Evolutionary conservation across 2,329 filamentous ascomycete species (phyloP).

Genomic region (Paecilomyces variotii): DNA sequence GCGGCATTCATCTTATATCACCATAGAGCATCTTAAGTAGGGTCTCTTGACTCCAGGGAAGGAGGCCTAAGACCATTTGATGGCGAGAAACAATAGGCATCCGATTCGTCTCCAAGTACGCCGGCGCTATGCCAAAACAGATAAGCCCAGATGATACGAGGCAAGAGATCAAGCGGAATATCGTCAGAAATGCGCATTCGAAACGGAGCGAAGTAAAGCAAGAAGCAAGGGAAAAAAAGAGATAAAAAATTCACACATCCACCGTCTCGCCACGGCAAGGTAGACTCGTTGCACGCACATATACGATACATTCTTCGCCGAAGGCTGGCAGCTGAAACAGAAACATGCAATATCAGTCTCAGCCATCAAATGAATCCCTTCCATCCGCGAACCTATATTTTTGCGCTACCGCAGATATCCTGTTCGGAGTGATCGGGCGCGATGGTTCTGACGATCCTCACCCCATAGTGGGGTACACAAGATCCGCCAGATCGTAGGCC

Average conservation of each 20-base stretch:
- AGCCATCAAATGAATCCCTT: neutral
- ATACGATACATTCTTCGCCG: neutral
- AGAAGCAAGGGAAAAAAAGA: neutral
- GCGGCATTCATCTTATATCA: neutral
- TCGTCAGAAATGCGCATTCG: neutral
- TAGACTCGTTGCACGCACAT: neutral
- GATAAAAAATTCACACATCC: neutral
- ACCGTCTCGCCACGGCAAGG: neutral
- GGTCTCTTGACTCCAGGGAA: neutral
- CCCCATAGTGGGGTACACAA: neutral
- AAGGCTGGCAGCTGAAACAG: neutral
- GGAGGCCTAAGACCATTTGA: neutral
- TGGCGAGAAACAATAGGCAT: neutral
- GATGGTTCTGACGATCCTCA: neutral
- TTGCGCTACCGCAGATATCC: neutral
- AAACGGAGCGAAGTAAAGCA: neutral
- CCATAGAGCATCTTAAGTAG: neutral
- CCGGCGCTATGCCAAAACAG: conserved; percentile 13
- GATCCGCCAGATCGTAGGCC: neutral
- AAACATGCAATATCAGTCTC: neutral
- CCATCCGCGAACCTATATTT: neutral
- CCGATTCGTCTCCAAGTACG: conserved; percentile 8
- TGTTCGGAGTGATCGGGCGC: neutral
- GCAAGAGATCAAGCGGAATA: neutral
- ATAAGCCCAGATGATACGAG: conserved; percentile 1